A percentile compares a stretch with the other conserved stretches of the same genome.
These are phyloP conservation scores for Candida anutae DNA, from an alignment of 1,139 yeast species.

Conservation along the genomic window DNA sequence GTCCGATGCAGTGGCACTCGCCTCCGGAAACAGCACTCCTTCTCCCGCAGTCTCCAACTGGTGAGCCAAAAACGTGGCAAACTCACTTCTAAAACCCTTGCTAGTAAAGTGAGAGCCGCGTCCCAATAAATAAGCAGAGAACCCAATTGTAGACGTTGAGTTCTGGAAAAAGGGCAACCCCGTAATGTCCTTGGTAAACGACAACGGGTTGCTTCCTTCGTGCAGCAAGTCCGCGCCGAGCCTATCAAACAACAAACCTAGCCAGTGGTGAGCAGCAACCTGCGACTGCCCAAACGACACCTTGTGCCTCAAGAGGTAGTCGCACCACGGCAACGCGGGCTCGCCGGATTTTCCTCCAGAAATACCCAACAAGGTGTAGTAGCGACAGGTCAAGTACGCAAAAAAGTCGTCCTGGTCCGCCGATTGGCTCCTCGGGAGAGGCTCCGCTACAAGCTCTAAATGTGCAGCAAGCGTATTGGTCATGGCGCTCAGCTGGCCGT, in stretches of 20 bases:
- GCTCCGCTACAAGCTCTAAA: constrained; percentile 6
- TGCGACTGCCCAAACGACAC: constrained; percentile 27
- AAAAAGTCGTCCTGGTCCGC: constrained; percentile 17
- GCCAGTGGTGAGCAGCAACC: constrained; percentile 33
- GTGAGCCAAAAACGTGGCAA: constrained; percentile 8
- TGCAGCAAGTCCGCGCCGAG: constrained; percentile 17
- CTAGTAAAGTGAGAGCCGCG: constrained; percentile 14
- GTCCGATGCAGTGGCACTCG: constrained; percentile 13
- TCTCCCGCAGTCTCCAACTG: constrained; percentile 12
- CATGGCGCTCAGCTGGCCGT: constrained; percentile 19
- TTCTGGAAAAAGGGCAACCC: constrained; percentile 20
- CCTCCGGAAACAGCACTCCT: constrained; percentile 26
- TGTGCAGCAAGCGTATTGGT: constrained; percentile 9
- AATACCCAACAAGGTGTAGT: constrained; percentile 28
- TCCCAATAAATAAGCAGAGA: constrained; percentile 23
- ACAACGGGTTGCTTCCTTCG: constrained; percentile 11
- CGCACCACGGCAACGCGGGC: constrained; percentile 22
- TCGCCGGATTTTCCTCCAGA: constrained; percentile 9
- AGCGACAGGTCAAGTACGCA: constrained; percentile 29
- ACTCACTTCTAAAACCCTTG: constrained; percentile 23
- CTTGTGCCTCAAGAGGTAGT: constrained; percentile 19
- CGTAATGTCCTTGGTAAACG: constrained; percentile 11
- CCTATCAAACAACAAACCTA: constrained; percentile 22
- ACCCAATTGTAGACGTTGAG: constrained; percentile 18
- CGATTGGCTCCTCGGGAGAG: constrained; percentile 5